phyloP scores from a whole-genome alignment of 495 filamentous ascomycete genomes.

The Lepraria neglecta region DNA sequence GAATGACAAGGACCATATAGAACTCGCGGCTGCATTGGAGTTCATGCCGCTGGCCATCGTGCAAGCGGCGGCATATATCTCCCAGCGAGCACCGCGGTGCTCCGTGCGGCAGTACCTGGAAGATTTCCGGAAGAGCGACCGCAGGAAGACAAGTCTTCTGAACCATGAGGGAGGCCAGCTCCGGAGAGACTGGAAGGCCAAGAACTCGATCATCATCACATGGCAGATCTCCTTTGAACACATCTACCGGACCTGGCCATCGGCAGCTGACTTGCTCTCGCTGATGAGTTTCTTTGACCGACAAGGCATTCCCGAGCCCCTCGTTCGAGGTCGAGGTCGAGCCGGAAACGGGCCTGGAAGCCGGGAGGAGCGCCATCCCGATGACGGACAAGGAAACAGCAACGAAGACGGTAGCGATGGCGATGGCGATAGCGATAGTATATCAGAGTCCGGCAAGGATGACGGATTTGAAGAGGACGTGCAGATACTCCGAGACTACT shows the following conservation, averaged over 20 bases:
- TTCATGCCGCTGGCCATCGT: slow-evolving; percentile 46
- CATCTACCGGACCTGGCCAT: slow-evolving; percentile 30
- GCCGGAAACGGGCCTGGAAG: slow-evolving; percentile 10
- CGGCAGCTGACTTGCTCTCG: slow-evolving; percentile 31
- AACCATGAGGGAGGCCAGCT: slow-evolving; percentile 33
- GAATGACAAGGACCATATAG: no score
- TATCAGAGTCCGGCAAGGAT: neutral
- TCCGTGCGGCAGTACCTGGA: slow-evolving; percentile 36
- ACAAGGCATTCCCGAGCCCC: slow-evolving; percentile 29
- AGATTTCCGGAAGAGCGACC: slow-evolving; percentile 34
- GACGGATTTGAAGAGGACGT: neutral
- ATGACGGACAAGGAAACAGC: no score
- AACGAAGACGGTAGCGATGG: slow-evolving; percentile 14
- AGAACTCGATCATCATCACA: slow-evolving; percentile 43
- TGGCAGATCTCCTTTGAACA: slow-evolving; percentile 46
- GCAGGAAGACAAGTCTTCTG: slow-evolving; percentile 33
- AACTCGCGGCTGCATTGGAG: slow-evolving; percentile 28
- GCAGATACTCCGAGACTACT: neutral
- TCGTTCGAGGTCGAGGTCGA: slow-evolving; percentile 19
- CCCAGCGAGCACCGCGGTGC: slow-evolving; percentile 25
- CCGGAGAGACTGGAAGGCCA: slow-evolving; percentile 37
- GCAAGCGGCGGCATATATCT: slow-evolving; percentile 46
- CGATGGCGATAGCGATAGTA: slow-evolving; percentile 4
- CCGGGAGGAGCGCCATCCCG: neutral
- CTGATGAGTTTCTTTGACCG: slow-evolving; percentile 35